These are phyloP conservation scores for Ligustrum vulgare DNA, from an alignment of 257 asterid genomes.

Conservation along the genomic window DNA sequence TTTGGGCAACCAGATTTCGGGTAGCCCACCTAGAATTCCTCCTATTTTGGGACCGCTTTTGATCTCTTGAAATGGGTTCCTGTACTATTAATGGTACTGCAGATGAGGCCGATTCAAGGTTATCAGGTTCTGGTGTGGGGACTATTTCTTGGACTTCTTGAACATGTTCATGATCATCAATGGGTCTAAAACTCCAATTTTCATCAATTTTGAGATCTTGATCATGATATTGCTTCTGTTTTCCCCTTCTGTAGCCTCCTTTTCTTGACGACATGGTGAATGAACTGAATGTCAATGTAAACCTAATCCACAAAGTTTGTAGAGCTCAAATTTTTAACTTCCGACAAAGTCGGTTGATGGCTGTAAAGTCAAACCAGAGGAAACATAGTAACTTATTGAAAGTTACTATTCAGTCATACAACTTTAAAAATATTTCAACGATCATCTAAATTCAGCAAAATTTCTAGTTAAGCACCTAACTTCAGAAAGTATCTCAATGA, in stretches of 20 bases:
- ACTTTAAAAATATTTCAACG: no score
- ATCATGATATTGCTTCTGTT: conserved; percentile 4
- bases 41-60: conserved; percentile 18
- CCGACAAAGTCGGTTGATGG: neutral
- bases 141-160: conserved; percentile 5
- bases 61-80: conserved; percentile 4
- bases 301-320: neutral
- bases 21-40: conserved; percentile 30
- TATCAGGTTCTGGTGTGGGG: neutral
- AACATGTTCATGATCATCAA: conserved; percentile 3
- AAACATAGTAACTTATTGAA: no score
- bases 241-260: conserved; percentile 20
- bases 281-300: neutral
- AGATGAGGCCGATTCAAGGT: conserved; percentile 5
- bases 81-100: conserved; percentile 10
- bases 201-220: conserved; percentile 10
- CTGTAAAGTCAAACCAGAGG: neutral
- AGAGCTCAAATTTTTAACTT: neutral
- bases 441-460: no score
- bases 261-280: conserved; percentile 22
- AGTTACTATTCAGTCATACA: no score
- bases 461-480: no score
- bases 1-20: conserved; percentile 14
- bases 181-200: conserved; percentile 26
- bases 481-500: no score